Percentiles rank a stretch among this genome's conserved stretches.
Evolutionary conservation across 164 flowering plant genomes (phyloP).

Genomic region (Pachysandra terminalis): DNA sequence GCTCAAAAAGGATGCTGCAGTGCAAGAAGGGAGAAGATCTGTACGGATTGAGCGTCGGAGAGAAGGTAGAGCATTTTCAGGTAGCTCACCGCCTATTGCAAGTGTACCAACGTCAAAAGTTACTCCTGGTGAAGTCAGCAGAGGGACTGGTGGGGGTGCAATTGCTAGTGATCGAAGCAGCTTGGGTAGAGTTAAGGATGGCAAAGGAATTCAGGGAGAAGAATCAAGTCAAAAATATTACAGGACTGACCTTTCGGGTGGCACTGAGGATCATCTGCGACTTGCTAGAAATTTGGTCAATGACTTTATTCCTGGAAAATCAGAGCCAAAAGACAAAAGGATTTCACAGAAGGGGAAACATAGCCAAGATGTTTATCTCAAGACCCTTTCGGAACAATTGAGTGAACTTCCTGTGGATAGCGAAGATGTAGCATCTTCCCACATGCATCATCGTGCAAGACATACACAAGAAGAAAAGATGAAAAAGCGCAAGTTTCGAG

Average conservation of each 20-base stretch:
- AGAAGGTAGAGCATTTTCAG: slow-evolving; percentile 43
- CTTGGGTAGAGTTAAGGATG: slow-evolving; percentile 36
- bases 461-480: slow-evolving; percentile 25
- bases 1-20: slow-evolving; percentile 37
- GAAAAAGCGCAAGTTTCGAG: slow-evolving; percentile 66
- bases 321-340: slow-evolving; percentile 33
- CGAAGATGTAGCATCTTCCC: slow-evolving; percentile 63
- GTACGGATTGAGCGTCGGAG: slow-evolving; percentile 39
- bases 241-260: slow-evolving; percentile 33
- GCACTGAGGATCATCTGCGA: slow-evolving; percentile 30
- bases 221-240: slow-evolving; percentile 36
- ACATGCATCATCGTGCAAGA: slow-evolving; percentile 32
- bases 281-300: slow-evolving; percentile 23
- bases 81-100: slow-evolving; percentile 39
- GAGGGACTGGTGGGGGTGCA: slow-evolving; percentile 21
- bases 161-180: slow-evolving; percentile 35
- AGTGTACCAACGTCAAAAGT: slow-evolving; percentile 45
- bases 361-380: slow-evolving; percentile 30
- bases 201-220: slow-evolving; percentile 44
- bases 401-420: slow-evolving; percentile 44
- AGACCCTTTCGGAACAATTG: slow-evolving; percentile 65
- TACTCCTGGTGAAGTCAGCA: slow-evolving; percentile 36
- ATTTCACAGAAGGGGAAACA: slow-evolving; percentile 38
- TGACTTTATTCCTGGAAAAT: slow-evolving; percentile 34
- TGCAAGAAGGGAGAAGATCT: slow-evolving; percentile 60